A percentile compares a stretch with the other conserved stretches of the same genome.
Evolutionary conservation across 1,284 basidiomycete genomes (phyloP).

Genomic region (Wallemia mellicola): DNA sequence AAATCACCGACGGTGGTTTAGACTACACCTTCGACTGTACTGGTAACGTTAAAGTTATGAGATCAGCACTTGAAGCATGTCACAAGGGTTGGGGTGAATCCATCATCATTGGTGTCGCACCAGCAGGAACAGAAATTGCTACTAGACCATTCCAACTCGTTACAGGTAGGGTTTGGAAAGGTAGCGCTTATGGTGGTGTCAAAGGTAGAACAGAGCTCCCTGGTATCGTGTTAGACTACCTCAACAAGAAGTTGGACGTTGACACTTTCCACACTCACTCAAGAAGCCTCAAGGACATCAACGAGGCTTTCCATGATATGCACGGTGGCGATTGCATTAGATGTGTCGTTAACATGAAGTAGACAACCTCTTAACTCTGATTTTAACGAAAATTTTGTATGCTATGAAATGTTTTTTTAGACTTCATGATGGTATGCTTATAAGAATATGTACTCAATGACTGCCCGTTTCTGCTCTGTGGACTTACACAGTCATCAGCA

Average conservation of each 20-base stretch:
- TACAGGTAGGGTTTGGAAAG: slow-evolving; percentile 19
- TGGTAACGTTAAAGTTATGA: slow-evolving; percentile 87
- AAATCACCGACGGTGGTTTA: slow-evolving; percentile 82
- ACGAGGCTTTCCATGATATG: slow-evolving; percentile 51
- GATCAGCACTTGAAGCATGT: slow-evolving; percentile 76
- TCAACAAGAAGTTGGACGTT: slow-evolving; percentile 15
- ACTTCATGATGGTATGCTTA: too few relatives aligned
- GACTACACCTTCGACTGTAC: slow-evolving; percentile 96
- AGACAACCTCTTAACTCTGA: too few relatives aligned
- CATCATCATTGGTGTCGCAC: slow-evolving; percentile 77
- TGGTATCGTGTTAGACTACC: neutral
- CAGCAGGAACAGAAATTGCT: slow-evolving; percentile 89
- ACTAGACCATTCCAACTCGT: slow-evolving; percentile 55
- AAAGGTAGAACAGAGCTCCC: slow-evolving; percentile 16
- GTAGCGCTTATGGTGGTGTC: slow-evolving; percentile 19
- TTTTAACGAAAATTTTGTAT: neutral
- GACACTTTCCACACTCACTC: slow-evolving; percentile 72
- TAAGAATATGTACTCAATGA: too few relatives aligned
- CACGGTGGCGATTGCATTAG: slow-evolving; percentile 70
- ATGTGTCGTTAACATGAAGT: slow-evolving; percentile 29
- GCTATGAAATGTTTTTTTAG: too few relatives aligned
- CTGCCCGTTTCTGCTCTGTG: too few relatives aligned
- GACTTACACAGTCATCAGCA: too few relatives aligned
- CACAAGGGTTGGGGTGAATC: slow-evolving; percentile 99
- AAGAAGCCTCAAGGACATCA: slow-evolving; percentile 44